Evolutionary conservation across 2,329 filamentous ascomycete genomes (phyloP).

Genomic region (Aspergillus sojae): DNA sequence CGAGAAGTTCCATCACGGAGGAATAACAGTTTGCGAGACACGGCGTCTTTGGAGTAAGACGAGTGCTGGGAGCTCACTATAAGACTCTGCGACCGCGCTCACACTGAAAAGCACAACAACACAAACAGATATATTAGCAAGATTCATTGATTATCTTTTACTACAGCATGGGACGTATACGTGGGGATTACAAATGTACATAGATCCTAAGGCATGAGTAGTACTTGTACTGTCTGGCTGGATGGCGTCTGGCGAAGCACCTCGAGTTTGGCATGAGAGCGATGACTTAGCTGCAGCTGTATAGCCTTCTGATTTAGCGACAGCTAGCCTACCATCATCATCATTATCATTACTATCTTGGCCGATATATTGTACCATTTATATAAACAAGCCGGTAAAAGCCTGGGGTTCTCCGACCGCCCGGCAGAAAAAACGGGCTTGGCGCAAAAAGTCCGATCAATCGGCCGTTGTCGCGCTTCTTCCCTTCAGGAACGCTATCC

Average conservation of each 20-base stretch:
- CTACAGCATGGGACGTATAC: conserved; percentile 23
- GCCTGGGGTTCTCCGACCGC: conserved; percentile 23
- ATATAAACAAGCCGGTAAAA: neutral
- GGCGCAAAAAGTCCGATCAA: conserved; percentile 20
- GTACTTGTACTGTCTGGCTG: conserved; percentile 19
- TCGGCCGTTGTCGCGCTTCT: conserved; percentile 8
- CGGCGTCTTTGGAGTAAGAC: conserved; percentile 67
- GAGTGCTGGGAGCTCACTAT: neutral
- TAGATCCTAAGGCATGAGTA: conserved; percentile 32
- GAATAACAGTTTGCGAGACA: conserved; percentile 62
- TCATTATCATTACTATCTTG: neutral
- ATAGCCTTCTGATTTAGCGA: neutral
- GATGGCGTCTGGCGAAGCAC: conserved; percentile 35
- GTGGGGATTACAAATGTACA: conserved; percentile 31
- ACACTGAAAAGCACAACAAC: neutral
- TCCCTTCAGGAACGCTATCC: neutral
- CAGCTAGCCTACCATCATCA: neutral
- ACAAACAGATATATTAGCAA: neutral
- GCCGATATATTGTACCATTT: neutral
- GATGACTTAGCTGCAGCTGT: neutral
- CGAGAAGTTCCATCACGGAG: conserved; percentile 64
- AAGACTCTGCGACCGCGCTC: neutral
- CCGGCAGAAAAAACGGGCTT: conserved; percentile 40
- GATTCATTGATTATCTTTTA: conserved; percentile 5
- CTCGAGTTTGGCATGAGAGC: conserved; percentile 2